Evolutionary conservation across 257 asterid genomes (phyloP).

Genomic region (Petrea volubilis): DNA sequence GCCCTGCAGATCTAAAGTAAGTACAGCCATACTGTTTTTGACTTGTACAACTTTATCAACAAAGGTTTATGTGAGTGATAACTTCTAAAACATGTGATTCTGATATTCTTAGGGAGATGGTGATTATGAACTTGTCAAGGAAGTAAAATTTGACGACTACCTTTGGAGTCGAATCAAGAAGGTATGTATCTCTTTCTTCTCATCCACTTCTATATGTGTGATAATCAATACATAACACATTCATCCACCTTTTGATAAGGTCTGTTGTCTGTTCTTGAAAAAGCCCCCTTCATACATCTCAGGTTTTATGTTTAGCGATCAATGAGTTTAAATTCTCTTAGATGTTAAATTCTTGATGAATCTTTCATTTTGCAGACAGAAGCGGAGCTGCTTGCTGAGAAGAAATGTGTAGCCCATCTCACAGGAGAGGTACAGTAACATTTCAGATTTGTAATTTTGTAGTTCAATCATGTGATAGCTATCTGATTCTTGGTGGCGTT

Average conservation of each 20-base stretch:
- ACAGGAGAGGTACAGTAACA: conserved; percentile 74
- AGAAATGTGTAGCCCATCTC: conserved; percentile 96
- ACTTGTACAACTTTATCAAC: background rate
- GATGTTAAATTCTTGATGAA: too few relatives aligned
- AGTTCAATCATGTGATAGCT: background rate
- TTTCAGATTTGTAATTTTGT: background rate
- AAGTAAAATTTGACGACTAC: conserved; percentile 59
- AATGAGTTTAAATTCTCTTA: too few relatives aligned
- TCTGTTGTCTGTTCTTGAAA: too few relatives aligned
- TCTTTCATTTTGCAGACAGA: conserved; percentile 62
- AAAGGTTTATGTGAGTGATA: background rate
- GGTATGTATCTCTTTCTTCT: conserved; percentile 26
- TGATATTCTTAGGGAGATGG: conserved; percentile 67
- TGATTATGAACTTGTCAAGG: conserved; percentile 71
- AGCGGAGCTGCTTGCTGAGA: conserved; percentile 94
- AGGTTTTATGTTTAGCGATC: too few relatives aligned
- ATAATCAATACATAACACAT: too few relatives aligned
- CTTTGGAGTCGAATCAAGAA: conserved; percentile 62
- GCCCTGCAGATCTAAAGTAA: conserved; percentile 82
- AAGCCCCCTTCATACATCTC: too few relatives aligned
- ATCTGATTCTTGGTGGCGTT: background rate
- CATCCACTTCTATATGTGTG: background rate
- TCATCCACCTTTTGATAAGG: too few relatives aligned
- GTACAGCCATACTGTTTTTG: background rate
- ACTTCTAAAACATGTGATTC: background rate